A percentile compares a stretch with the other conserved stretches of the same genome.
Conservation (phyloP, 768 basidiomycete genomes). For the Hemileccinum rubropunctum region DNA sequence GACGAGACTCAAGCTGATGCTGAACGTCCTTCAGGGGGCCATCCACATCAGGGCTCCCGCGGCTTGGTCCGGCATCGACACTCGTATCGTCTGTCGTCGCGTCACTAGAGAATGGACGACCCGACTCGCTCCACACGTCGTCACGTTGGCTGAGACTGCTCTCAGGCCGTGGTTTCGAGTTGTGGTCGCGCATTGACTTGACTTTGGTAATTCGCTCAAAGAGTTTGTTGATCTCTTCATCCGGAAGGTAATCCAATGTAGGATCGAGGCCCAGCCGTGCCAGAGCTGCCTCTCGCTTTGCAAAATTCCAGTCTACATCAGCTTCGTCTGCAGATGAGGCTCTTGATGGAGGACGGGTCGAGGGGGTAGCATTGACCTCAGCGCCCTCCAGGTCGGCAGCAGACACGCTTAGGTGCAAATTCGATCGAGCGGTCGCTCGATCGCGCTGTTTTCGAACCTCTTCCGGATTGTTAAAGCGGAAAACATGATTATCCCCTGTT, state of each 20-base stretch:
- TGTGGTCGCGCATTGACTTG: constrained; percentile 81
- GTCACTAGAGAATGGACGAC: constrained; percentile 76
- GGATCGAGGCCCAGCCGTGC: constrained; percentile 86
- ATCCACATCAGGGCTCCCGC: constrained; percentile 64
- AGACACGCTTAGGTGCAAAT: constrained; percentile 60
- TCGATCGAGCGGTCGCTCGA: constrained; percentile 71
- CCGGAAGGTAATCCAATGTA: constrained; percentile 86
- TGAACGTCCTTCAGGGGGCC: constrained; percentile 69
- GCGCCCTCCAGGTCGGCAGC: constrained; percentile 62
- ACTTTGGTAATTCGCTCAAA: constrained; percentile 94
- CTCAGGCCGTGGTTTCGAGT: constrained; percentile 79
- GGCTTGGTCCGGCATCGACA: constrained; percentile 59
- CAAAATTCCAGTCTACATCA: constrained; percentile 97
- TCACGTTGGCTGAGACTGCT: constrained; percentile 85
- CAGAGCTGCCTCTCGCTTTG: constrained; percentile 90
- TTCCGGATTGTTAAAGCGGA: constrained; percentile 94
- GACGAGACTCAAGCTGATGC: constrained; percentile 68
- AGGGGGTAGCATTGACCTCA: constrained; percentile 40
- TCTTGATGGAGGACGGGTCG: constrained; percentile 76
- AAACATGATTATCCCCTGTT: constrained; percentile 92
- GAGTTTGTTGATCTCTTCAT: constrained; percentile 91
- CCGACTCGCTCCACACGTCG: constrained; percentile 86
- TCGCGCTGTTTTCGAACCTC: constrained; percentile 91
- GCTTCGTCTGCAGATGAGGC: constrained; percentile 60
- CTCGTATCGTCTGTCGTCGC: constrained; percentile 87